Evolutionary conservation across 257 asterid species (phyloP).

Genomic region (Nicotiana obtusifolia): DNA sequence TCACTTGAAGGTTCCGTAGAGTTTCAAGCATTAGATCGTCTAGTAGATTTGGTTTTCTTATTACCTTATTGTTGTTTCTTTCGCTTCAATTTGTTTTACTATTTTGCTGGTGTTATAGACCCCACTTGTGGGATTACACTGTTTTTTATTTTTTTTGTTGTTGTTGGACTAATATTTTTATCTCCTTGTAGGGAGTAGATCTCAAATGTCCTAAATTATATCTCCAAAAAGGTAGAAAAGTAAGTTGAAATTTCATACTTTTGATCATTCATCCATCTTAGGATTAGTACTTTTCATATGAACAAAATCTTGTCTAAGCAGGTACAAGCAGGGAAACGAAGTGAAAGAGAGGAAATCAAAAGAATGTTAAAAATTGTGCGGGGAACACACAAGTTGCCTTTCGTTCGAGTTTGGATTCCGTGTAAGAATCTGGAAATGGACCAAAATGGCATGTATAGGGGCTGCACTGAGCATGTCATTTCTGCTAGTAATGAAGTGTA

Average conservation of each 20-base stretch:
- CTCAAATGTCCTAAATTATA: slow-evolving; percentile 79
- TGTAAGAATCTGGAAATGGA: slow-evolving; percentile 73
- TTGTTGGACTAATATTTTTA: slow-evolving; percentile 2
- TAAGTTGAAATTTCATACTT: slow-evolving; percentile 13
- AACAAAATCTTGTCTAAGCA: slow-evolving; percentile 55
- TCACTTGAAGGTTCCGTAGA: neutral
- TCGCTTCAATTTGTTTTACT: too few species aligned
- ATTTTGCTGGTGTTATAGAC: too few species aligned
- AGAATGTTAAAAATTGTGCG: slow-evolving; percentile 73
- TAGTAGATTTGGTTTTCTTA: neutral
- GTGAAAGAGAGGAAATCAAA: slow-evolving; percentile 68
- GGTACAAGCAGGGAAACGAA: slow-evolving; percentile 44
- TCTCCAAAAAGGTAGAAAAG: slow-evolving; percentile 69
- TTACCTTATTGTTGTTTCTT: too few species aligned
- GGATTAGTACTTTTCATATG: slow-evolving; percentile 3
- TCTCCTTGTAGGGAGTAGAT: slow-evolving; percentile 77
- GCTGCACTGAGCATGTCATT: slow-evolving; percentile 82
- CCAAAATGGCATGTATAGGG: slow-evolving; percentile 82
- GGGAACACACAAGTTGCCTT: slow-evolving; percentile 74
- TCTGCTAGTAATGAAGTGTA: slow-evolving; percentile 68
- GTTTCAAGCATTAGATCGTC: neutral
- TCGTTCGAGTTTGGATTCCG: slow-evolving; percentile 94
- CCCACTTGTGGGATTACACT: too few species aligned
- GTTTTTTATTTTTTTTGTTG: too few species aligned
- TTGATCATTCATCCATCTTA: neutral